Evolutionary conservation across 768 basidiomycete species (phyloP), one percentile per base, ranked within the genome.

Genomic region (Kwoniella dejecticola): DNA sequence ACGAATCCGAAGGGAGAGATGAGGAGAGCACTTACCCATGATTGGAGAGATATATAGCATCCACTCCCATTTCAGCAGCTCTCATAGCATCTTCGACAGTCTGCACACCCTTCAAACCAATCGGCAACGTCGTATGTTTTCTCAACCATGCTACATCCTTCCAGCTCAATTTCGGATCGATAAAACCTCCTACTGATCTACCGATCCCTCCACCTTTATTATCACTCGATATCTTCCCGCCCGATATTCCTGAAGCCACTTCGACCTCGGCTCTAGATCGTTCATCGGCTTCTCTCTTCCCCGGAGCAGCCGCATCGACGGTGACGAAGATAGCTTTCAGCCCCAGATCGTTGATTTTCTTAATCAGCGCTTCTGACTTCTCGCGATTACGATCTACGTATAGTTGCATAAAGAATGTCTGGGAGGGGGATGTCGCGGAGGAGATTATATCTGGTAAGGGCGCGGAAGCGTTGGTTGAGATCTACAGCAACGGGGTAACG

Each of bases 11-110:
- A n/a, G n/a, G n/a, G n/a, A n/a, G n/a, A n/a, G n/a, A n/a, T n/a
- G n/a, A 42, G 7, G 11, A 13, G 41, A 42, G 2, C 7, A 69
- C 68, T 52, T 30, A 72, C 69, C 94, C 94, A 69, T 97, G 94
- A 67, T 97, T 97, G 0, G 89, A 90, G 8, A 97, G 80, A 57
- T 94, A 82, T 63, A 97, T 91, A 4, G 89, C 94, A 58, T 94
- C 87, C 17, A 90, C 87, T 12, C 91, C 90, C 29, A 88, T 84
- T 63, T 93, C 87, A 17, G 84, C 85, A 27, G 92, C 92, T 46
- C 91, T 84, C 41, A 90, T 85, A 2, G 89, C 91, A 79, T 96
- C 94, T 85, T 93, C 76, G 11, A 72, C 65, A 29, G 58, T 67
- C 57, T 83, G 82, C 15, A 83, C 79, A 8, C 83, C 83, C 63